phyloP scores from a whole-genome alignment of 225 moss, liverwort and hornwort genomes.

The Lunularia cruciata region DNA sequence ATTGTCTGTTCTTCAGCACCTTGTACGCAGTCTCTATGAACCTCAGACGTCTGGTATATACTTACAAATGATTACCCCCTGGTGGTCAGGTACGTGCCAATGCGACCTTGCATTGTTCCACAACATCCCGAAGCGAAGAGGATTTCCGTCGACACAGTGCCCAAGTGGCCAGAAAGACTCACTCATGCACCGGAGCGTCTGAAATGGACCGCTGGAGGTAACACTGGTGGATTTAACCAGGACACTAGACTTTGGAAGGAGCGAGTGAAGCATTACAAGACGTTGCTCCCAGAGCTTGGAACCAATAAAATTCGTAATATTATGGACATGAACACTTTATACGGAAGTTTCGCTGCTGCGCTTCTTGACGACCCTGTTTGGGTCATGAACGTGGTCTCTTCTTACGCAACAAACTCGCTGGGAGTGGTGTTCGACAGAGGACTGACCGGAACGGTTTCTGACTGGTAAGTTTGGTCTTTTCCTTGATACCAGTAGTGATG shows the following conservation, averaged over 20 bases:
- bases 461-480: conserved; percentile 52
- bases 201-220: conserved; percentile 50
- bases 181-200: conserved; percentile 57
- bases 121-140: conserved; percentile 49
- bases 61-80: not conserved
- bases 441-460: conserved; percentile 80
- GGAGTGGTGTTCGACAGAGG: conserved; percentile 85
- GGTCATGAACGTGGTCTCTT: conserved; percentile 99
- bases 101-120: conserved; percentile 92
- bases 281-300: conserved; percentile 65
- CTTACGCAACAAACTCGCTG: conserved; percentile 80
- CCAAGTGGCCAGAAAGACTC: conserved; percentile 79
- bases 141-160: conserved; percentile 63
- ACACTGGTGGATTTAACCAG: conserved; percentile 50
- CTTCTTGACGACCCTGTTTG: conserved; percentile 68
- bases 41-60: too few relatives aligned
- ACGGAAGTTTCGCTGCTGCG: conserved; percentile 79
- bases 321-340: conserved; percentile 81
- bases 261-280: conserved; percentile 75
- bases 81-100: conserved; percentile 79
- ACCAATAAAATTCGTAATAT: conserved; percentile 75
- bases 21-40: too few relatives aligned
- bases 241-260: conserved; percentile 69
- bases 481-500: too few relatives aligned
- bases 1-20: not conserved